These are phyloP conservation scores for Fraxinus dipetala DNA, from an alignment of 305 asterid species.

Conservation along the genomic window DNA sequence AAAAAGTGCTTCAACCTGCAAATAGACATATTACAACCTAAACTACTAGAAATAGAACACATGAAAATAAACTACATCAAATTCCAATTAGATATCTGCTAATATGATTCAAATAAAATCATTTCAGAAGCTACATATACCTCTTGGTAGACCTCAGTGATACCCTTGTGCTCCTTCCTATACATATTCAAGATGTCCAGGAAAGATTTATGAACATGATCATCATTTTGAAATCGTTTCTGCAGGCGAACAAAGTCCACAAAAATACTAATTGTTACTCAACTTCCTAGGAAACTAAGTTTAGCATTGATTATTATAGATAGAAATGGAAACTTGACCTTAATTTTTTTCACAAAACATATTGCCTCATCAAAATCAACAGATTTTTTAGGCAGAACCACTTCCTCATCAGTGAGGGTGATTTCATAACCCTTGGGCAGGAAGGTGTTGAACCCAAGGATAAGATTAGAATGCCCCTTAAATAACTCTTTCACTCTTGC, in stretches of 20 bases:
- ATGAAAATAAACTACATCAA: background rate
- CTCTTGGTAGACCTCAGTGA: slow-evolving; percentile 90
- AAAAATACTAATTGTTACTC: slow-evolving; percentile 11
- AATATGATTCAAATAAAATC: background rate
- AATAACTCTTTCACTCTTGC: slow-evolving; percentile 53
- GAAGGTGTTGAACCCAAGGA: slow-evolving; percentile 56
- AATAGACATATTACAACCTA: slow-evolving; percentile 17
- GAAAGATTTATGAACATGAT: slow-evolving; percentile 89
- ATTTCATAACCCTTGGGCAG: slow-evolving; percentile 96
- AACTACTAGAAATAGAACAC: slow-evolving; percentile 3
- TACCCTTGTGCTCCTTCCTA: slow-evolving; percentile 90
- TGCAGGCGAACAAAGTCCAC: slow-evolving; percentile 36
- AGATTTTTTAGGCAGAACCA: slow-evolving; percentile 68
- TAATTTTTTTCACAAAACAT: slow-evolving; percentile 86
- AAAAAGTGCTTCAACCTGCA: slow-evolving; percentile 63
- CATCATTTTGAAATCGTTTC: slow-evolving; percentile 87
- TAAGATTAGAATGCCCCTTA: slow-evolving; percentile 53
- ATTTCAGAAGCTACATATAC: slow-evolving; percentile 34
- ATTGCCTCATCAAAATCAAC: slow-evolving; percentile 97
- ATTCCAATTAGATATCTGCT: background rate
- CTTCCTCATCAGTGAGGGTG: slow-evolving; percentile 77
- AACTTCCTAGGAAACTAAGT: background rate
- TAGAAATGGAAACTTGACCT: slow-evolving; percentile 44
- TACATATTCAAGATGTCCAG: slow-evolving; percentile 95
- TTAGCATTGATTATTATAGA: background rate